Percentiles rank a stretch among this genome's conserved stretches.
Evolutionary conservation across 2,329 filamentous ascomycete species (phyloP).

Genomic region (Aurifilum marmelostoma): DNA sequence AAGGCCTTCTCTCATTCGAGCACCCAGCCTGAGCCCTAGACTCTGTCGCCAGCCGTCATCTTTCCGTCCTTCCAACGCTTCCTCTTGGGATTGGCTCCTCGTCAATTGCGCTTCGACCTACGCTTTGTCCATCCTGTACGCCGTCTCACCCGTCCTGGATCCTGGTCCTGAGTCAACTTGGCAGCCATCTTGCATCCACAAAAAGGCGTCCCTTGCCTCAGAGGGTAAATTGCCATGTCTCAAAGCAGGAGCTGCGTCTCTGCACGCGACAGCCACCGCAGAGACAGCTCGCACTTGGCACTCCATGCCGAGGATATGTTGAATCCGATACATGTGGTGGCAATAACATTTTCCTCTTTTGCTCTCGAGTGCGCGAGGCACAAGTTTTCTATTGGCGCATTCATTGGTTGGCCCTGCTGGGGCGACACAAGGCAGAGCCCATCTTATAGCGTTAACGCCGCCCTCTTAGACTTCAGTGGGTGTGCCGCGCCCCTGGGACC

Average conservation of each 20-base stretch:
- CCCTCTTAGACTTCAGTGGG: neutral
- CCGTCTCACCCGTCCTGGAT: neutral
- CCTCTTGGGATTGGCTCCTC: neutral
- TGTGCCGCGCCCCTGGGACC: conserved; percentile 11
- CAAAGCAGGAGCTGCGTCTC: neutral
- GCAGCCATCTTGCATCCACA: neutral
- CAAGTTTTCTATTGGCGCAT: neutral
- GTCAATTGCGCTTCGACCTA: neutral
- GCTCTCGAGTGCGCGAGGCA: neutral
- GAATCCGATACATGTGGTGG: neutral
- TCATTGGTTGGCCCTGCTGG: neutral
- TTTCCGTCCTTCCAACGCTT: neutral
- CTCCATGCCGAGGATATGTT: neutral
- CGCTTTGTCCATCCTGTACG: neutral
- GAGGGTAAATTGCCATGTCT: conserved; percentile 4
- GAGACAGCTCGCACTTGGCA: neutral
- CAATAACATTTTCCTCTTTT: too few species aligned
- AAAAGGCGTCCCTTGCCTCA: conserved; percentile 8
- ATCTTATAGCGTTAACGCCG: neutral
- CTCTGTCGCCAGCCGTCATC: neutral
- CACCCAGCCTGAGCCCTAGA: neutral
- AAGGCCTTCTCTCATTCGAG: neutral
- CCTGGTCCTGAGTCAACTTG: conserved; percentile 7
- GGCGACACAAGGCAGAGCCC: neutral
- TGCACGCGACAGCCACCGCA: neutral